These are phyloP conservation scores for Ceratocystis harringtonii DNA, from an alignment of 2,329 filamentous ascomycete species.

Conservation along the genomic window DNA sequence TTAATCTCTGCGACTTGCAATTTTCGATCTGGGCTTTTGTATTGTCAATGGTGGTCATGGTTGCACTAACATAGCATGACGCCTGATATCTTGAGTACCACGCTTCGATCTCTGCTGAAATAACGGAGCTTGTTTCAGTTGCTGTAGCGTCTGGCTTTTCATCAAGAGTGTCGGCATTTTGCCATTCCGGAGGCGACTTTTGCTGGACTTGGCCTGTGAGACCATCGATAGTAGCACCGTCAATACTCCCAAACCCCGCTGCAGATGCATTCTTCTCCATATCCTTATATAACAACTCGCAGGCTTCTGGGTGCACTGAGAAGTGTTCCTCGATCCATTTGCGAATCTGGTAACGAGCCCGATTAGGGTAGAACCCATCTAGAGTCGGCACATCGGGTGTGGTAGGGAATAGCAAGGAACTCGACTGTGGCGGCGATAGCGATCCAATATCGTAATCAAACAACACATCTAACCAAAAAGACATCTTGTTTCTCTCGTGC, in stretches of 20 bases:
- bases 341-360: slow-evolving; percentile 44
- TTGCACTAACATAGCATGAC: slow-evolving; percentile 3
- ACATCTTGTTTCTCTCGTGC: slow-evolving; percentile 55
- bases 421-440: slow-evolving; percentile 25
- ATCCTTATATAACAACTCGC: slow-evolving; percentile 37
- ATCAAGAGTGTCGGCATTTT: neutral
- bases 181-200: slow-evolving; percentile 37
- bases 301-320: slow-evolving; percentile 41
- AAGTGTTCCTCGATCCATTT: slow-evolving; percentile 50
- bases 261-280: slow-evolving; percentile 35
- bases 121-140: slow-evolving; percentile 19
- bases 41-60: slow-evolving; percentile 45
- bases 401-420: slow-evolving; percentile 1
- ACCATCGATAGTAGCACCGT: slow-evolving; percentile 30
- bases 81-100: slow-evolving; percentile 35
- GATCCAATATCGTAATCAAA: slow-evolving; percentile 40
- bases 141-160: slow-evolving; percentile 19
- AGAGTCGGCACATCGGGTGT: neutral
- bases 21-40: slow-evolving; percentile 45
- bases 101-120: slow-evolving; percentile 48
- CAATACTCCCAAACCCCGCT: slow-evolving; percentile 25
- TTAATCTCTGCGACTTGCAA: slow-evolving; percentile 30
- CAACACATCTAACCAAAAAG: slow-evolving; percentile 51
- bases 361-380: slow-evolving; percentile 31
- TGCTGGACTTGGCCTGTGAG: slow-evolving; percentile 38